Evolutionary conservation across 768 basidiomycete genomes (phyloP).

Genomic region (Mycena rosella): DNA sequence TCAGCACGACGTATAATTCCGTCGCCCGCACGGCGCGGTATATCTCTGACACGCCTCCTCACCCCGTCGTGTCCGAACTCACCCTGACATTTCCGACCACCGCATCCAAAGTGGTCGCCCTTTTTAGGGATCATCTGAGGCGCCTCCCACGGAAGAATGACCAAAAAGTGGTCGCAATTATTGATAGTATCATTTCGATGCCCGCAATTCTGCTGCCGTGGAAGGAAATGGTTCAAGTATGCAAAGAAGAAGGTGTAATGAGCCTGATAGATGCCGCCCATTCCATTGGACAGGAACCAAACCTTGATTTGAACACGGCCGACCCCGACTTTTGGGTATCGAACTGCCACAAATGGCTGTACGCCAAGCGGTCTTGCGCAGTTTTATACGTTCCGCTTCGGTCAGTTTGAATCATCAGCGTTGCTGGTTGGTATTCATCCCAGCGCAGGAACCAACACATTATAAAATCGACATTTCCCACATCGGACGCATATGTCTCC

Average conservation of each 20-base stretch:
- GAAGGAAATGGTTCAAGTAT: conserved; percentile 77
- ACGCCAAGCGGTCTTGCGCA: conserved; percentile 74
- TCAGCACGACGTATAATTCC: conserved; percentile 60
- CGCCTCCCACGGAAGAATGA: conserved; percentile 17
- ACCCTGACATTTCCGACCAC: conserved; percentile 62
- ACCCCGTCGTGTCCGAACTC: conserved; percentile 61
- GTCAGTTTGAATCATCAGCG: conserved; percentile 40
- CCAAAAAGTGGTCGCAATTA: conserved; percentile 70
- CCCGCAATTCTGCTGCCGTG: conserved; percentile 83
- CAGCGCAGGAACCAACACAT: conserved; percentile 70
- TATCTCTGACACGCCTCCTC: conserved; percentile 64
- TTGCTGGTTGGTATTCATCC: not conserved
- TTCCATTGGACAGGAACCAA: conserved; percentile 80
- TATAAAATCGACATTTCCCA: conserved; percentile 72
- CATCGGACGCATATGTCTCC: conserved; percentile 62
- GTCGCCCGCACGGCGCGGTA: conserved; percentile 63
- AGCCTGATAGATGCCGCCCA: conserved; percentile 88
- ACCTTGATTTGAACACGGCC: conserved; percentile 67
- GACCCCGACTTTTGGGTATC: conserved; percentile 86
- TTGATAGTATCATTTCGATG: conserved; percentile 74
- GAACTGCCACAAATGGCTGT: conserved; percentile 93
- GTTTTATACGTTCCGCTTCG: conserved; percentile 80
- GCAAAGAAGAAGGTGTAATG: conserved; percentile 71
- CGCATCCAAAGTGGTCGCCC: conserved; percentile 58
- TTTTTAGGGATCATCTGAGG: conserved; percentile 40